These are phyloP conservation scores for Chondrostereum purpureum DNA, from an alignment of 1,284 basidiomycete species.

Conservation along the genomic window DNA sequence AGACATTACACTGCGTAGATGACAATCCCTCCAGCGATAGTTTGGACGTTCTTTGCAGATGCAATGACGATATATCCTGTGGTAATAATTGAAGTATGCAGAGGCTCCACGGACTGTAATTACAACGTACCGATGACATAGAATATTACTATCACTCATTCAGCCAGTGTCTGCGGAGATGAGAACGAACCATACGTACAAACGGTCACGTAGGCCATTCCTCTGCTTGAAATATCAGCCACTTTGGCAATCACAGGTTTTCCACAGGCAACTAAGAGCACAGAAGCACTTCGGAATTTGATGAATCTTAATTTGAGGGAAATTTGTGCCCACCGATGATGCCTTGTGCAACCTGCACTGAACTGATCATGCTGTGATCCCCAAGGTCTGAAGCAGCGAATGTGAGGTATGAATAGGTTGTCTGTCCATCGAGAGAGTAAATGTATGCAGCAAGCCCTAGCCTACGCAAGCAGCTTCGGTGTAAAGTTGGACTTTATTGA, in stretches of 20 bases:
- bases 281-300: not conserved
- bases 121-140: slow-evolving; percentile 40
- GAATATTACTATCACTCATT: slow-evolving; percentile 38
- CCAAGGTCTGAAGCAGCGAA: slow-evolving; percentile 58
- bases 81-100: not conserved
- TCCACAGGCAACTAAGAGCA: slow-evolving; percentile 33
- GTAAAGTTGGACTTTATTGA: not conserved
- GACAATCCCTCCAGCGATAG: slow-evolving; percentile 48
- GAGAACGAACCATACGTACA: slow-evolving; percentile 34
- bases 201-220: slow-evolving; percentile 54
- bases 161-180: not conserved
- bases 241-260: slow-evolving; percentile 81
- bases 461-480: slow-evolving; percentile 24
- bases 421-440: slow-evolving; percentile 67
- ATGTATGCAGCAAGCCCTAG: slow-evolving; percentile 69
- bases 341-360: slow-evolving; percentile 53
- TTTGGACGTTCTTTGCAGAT: slow-evolving; percentile 47
- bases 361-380: slow-evolving; percentile 57
- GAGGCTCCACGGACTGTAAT: not conserved
- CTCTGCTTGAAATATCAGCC: slow-evolving; percentile 60
- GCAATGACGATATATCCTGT: slow-evolving; percentile 65
- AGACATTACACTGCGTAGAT: slow-evolving; percentile 45
- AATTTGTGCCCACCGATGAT: slow-evolving; percentile 41
- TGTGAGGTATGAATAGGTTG: slow-evolving; percentile 61
- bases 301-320: not conserved